Percentiles rank a stretch among this genome's conserved stretches.
Evolutionary conservation across 345 rosid species (phyloP).

Genomic region (Murraya koenigii): DNA sequence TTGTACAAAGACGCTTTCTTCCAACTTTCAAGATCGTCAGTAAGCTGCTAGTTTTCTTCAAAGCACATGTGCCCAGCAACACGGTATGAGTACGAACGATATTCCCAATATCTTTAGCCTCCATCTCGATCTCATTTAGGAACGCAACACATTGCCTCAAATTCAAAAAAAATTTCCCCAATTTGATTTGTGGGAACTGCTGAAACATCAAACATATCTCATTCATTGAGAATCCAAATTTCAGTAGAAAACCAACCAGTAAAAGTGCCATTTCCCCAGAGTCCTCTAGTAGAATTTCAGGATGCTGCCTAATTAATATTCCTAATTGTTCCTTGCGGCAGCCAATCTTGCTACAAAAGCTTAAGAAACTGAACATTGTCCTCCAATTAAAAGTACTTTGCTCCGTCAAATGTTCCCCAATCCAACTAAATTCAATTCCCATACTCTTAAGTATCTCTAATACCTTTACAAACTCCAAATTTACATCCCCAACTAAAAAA

Average conservation of each 20-base stretch:
- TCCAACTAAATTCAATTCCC: slow-evolving; percentile 46
- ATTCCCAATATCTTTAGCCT: slow-evolving; percentile 40
- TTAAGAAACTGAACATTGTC: slow-evolving; percentile 40
- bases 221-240: slow-evolving; percentile 49
- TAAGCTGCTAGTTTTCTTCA: slow-evolving; percentile 56
- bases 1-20: slow-evolving; percentile 43
- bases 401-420: slow-evolving; percentile 42
- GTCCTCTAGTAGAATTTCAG: slow-evolving; percentile 51
- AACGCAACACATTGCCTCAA: slow-evolving; percentile 47
- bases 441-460: slow-evolving; percentile 45
- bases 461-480: slow-evolving; percentile 45
- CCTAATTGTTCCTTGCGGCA: slow-evolving; percentile 37
- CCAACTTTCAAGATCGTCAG: slow-evolving; percentile 48
- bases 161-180: slow-evolving; percentile 49
- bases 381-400: slow-evolving; percentile 54
- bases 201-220: slow-evolving; percentile 44
- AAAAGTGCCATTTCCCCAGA: slow-evolving; percentile 46
- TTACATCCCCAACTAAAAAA: slow-evolving; percentile 50
- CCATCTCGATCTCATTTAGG: slow-evolving; percentile 59
- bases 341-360: slow-evolving; percentile 38
- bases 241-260: slow-evolving; percentile 48
- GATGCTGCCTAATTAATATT: slow-evolving; percentile 47
- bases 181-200: slow-evolving; percentile 48
- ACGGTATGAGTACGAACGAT: slow-evolving; percentile 41
- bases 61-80: slow-evolving; percentile 47